Conservation (phyloP, 768 basidiomycete genomes). For the Dioszegia crocea region DNA sequence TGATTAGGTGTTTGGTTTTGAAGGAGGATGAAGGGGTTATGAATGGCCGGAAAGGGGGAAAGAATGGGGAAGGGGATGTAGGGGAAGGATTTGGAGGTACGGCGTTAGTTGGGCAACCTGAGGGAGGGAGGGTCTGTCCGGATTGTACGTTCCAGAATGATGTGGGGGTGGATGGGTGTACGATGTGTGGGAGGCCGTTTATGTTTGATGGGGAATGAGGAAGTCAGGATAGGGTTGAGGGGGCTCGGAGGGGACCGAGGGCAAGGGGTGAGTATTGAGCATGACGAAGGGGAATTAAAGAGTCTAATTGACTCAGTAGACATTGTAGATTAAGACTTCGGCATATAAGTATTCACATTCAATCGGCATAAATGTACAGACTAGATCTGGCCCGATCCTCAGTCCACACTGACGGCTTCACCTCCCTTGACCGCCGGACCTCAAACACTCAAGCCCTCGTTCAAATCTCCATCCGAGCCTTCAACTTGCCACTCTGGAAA, state of each 20-base stretch:
- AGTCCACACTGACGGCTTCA: no score
- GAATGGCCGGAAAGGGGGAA: background rate
- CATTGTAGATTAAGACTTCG: no score
- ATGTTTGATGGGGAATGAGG: background rate
- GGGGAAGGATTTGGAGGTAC: conserved; percentile 19
- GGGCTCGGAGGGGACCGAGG: background rate
- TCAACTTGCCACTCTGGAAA: no score
- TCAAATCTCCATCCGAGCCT: no score
- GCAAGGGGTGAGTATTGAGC: background rate
- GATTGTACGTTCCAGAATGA: conserved; percentile 10
- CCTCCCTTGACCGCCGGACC: no score
- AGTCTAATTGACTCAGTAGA: no score
- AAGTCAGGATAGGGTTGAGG: background rate
- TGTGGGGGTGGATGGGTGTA: background rate
- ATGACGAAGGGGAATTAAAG: background rate
- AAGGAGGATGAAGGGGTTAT: conserved; percentile 15
- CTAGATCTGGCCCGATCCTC: no score
- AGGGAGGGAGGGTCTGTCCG: conserved; percentile 5
- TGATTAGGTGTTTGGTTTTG: conserved; percentile 12
- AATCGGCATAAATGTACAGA: no score
- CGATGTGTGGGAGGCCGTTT: conserved; percentile 8
- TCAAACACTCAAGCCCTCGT: no score
- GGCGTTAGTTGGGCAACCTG: conserved; percentile 8
- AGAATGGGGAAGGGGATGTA: background rate
- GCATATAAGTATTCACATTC: no score